Conservation (phyloP, 345 rosid genomes). For the Moricandia moricandioides region DNA sequence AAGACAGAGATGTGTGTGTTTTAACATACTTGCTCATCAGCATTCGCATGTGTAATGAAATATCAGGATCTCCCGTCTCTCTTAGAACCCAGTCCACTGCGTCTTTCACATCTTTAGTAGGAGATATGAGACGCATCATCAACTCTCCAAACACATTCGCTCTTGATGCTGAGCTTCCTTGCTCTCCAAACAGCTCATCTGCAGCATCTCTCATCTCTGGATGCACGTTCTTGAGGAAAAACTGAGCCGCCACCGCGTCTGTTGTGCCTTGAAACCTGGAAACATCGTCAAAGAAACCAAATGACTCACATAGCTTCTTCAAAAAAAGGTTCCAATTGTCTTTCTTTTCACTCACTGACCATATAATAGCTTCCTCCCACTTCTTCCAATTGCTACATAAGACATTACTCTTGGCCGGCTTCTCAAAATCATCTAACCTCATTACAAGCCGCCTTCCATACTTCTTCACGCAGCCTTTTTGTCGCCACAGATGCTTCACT, state of each 20-base stretch:
- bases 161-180: constrained; percentile 48
- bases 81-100: constrained; percentile 78
- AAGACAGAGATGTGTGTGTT: neutral
- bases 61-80: constrained; percentile 67
- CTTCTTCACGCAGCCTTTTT: constrained; percentile 61
- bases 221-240: constrained; percentile 86
- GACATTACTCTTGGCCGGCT: constrained; percentile 72
- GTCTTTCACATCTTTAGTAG: constrained; percentile 69
- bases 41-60: constrained; percentile 92
- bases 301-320: too few relatives aligned
- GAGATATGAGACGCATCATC: constrained; percentile 78
- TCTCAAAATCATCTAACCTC: constrained; percentile 91
- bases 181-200: constrained; percentile 62
- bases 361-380: constrained; percentile 84
- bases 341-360: constrained; percentile 67
- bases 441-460: constrained; percentile 64
- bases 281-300: too few relatives aligned
- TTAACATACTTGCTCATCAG: constrained; percentile 65
- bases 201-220: constrained; percentile 78
- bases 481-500: constrained; percentile 91
- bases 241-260: constrained; percentile 93
- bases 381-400: constrained; percentile 91
- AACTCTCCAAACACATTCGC: constrained; percentile 94
- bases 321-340: too few relatives aligned
- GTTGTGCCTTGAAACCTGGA: constrained; percentile 96